Evolutionary conservation across 2,329 filamentous ascomycete species (phyloP).

Genomic region (Pseudomassariella vexata): DNA sequence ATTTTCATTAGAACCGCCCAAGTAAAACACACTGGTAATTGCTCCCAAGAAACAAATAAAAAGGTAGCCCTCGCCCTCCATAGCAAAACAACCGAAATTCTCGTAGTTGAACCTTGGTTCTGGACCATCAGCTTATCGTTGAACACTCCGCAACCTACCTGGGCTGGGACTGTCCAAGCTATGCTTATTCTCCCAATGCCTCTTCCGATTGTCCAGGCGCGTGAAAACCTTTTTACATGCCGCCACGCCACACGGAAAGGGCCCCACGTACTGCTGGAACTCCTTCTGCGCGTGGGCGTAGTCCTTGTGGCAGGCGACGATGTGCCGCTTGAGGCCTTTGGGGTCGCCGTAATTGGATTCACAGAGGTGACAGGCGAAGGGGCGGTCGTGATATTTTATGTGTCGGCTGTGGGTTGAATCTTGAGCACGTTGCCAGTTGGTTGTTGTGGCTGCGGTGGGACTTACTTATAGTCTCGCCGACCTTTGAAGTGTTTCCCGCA

Average conservation of each 20-base stretch:
- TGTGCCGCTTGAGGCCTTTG: not conserved
- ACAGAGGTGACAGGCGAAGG: not conserved
- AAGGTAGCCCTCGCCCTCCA: too few relatives aligned
- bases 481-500: too few relatives aligned
- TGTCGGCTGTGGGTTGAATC: not conserved
- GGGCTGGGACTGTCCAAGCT: not conserved
- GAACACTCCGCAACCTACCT: too few relatives aligned
- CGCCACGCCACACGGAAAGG: not conserved
- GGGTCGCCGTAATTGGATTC: not conserved
- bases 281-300: too few relatives aligned
- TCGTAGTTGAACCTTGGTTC: not conserved
- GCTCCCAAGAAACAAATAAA: too few relatives aligned
- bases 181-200: not conserved
- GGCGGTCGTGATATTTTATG: not conserved
- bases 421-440: not conserved
- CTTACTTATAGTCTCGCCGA: not conserved
- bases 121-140: too few relatives aligned
- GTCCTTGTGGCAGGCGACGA: conserved; percentile 1
- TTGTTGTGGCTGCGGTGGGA: not conserved
- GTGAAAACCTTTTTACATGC: not conserved
- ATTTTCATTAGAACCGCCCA: too few relatives aligned
- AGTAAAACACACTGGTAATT: too few relatives aligned
- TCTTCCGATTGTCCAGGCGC: not conserved
- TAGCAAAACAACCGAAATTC: not conserved
- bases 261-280: not conserved